Conservation (phyloP, 106 monocot species). For the Acorus calamus region DNA sequence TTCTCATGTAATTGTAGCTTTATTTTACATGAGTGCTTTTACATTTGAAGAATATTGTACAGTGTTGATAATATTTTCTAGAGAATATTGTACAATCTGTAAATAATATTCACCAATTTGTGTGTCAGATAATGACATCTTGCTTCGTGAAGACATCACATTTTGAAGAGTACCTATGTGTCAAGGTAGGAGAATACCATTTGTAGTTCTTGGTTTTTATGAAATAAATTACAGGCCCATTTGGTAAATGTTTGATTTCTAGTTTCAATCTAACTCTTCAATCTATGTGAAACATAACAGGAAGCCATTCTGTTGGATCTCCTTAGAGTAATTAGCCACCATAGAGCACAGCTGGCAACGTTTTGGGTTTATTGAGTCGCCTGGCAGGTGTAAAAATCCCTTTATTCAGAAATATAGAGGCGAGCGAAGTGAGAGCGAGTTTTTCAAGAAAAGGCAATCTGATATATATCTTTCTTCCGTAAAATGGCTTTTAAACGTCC, state of each 20-base stretch:
- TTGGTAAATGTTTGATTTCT: neutral
- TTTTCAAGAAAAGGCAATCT: no score
- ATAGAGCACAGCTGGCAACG: constrained; percentile 24
- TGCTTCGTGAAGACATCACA: constrained; percentile 35
- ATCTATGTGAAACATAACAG: constrained; percentile 1
- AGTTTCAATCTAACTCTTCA: neutral
- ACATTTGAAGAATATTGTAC: no score
- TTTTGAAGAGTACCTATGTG: constrained; percentile 30
- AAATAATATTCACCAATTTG: neutral
- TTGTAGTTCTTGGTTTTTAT: neutral
- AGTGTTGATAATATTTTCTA: no score
- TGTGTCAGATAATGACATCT: constrained; percentile 23
- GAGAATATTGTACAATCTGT: no score
- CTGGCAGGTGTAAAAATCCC: no score
- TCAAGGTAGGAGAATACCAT: constrained; percentile 12
- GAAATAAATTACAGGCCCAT: neutral
- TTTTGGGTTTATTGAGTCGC: no score
- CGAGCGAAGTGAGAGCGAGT: no score
- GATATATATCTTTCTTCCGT: no score
- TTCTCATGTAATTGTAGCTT: no score
- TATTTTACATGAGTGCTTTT: no score
- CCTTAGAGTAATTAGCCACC: constrained; percentile 22
- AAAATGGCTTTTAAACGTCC: no score
- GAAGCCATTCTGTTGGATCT: constrained; percentile 25
- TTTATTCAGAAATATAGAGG: no score